Evolutionary conservation across 2,329 filamentous ascomycete genomes (phyloP).

Genomic region (Ilyonectria sp.): DNA sequence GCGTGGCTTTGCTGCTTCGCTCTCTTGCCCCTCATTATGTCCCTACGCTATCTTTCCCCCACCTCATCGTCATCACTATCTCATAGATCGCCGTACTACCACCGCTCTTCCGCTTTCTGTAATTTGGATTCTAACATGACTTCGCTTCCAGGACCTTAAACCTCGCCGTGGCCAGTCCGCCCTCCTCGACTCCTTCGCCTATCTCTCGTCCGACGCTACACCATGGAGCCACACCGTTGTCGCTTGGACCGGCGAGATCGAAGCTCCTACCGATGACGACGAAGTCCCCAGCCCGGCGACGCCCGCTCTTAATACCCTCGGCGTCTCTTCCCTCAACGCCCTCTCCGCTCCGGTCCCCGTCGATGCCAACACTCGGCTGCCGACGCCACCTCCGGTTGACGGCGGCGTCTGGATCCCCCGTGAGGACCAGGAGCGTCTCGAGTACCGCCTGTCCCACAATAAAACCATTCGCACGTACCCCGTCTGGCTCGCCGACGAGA

Average conservation of each 20-base stretch:
- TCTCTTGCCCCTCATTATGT: not conserved
- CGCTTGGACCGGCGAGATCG: slow-evolving; percentile 94
- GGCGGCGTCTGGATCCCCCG: slow-evolving; percentile 79
- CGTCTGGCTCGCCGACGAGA: slow-evolving; percentile 89
- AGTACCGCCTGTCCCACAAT: slow-evolving; percentile 80
- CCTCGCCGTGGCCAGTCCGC: slow-evolving; percentile 90
- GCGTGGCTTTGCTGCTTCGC: not conserved
- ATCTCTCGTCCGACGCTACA: slow-evolving; percentile 86
- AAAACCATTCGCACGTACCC: slow-evolving; percentile 85
- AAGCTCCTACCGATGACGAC: slow-evolving; percentile 63
- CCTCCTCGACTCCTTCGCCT: slow-evolving; percentile 90
- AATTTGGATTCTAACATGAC: slow-evolving; percentile 14
- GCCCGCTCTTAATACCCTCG: slow-evolving; percentile 62
- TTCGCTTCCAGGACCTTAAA: slow-evolving; percentile 74
- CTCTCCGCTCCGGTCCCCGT: slow-evolving; percentile 86
- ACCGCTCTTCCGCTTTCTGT: not conserved
- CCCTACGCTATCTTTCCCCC: slow-evolving; percentile 25
- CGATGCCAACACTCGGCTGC: slow-evolving; percentile 70
- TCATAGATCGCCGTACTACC: no score
- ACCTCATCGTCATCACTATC: slow-evolving; percentile 30
- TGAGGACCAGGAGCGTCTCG: slow-evolving; percentile 80
- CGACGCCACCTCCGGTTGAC: slow-evolving; percentile 73
- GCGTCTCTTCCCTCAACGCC: slow-evolving; percentile 75
- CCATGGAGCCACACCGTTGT: slow-evolving; percentile 95
- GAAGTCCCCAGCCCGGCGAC: slow-evolving; percentile 62